These are phyloP conservation scores for Backusella sp. DNA, from an alignment of 192 early-diverging fungal species.

Conservation along the genomic window DNA sequence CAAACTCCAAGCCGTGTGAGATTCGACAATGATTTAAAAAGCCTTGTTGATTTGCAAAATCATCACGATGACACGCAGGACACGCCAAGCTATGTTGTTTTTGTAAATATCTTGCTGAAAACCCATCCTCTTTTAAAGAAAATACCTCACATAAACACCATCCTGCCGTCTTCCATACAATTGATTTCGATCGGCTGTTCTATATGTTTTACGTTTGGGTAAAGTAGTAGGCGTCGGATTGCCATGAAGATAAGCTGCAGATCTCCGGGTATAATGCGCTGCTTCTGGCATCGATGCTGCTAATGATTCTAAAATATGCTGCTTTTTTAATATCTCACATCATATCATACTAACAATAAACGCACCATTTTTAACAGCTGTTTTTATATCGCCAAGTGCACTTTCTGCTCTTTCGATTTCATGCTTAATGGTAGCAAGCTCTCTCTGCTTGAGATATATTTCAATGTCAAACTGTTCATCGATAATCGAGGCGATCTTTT, in stretches of 20 bases:
- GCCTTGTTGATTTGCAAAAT: conserved; percentile 83
- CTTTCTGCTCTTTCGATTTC: conserved; percentile 62
- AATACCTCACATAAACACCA: conserved; percentile 40
- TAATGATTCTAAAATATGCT: conserved; percentile 10
- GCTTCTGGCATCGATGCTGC: conserved; percentile 42
- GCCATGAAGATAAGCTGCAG: conserved; percentile 16
- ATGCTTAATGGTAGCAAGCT: conserved; percentile 57
- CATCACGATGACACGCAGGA: conserved; percentile 70
- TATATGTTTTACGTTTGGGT: conserved; percentile 32
- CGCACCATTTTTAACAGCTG: conserved; percentile 51
- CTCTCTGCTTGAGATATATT: conserved; percentile 68
- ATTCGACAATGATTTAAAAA: conserved; percentile 84
- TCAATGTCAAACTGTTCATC: conserved; percentile 79
- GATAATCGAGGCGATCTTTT: conserved; percentile 55
- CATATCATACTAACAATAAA: not conserved
- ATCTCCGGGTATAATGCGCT: conserved; percentile 40
- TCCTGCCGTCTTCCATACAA: conserved; percentile 40
- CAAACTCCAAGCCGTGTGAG: conserved; percentile 71
- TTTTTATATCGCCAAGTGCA: conserved; percentile 54
- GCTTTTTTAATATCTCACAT: too few species aligned
- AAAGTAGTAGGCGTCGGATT: conserved; percentile 17
- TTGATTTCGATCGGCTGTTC: conserved; percentile 1
- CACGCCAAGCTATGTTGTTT: conserved; percentile 59
- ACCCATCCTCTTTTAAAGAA: not conserved
- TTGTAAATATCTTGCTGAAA: not conserved